Evolutionary conservation across 2,329 filamentous ascomycete species (phyloP).

Genomic region (Emericellopsis atlantica): DNA sequence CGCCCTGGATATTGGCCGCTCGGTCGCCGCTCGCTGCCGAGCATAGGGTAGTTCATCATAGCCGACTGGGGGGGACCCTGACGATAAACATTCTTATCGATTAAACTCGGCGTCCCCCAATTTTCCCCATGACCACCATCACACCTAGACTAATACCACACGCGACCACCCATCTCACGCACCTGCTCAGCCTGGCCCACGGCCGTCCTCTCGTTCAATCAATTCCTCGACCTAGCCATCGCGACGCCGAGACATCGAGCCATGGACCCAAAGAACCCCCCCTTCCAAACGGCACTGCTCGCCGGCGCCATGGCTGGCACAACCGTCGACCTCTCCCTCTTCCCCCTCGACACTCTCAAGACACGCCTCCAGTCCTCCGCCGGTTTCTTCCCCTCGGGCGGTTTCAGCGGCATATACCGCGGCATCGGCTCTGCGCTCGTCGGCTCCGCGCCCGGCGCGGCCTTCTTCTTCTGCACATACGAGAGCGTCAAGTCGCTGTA

Average conservation of each 20-base stretch:
- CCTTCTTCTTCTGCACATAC: conserved; percentile 95
- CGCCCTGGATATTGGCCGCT: too few species aligned
- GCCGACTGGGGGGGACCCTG: too few species aligned
- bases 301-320: conserved; percentile 88
- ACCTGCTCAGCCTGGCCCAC: too few species aligned
- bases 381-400: conserved; percentile 71
- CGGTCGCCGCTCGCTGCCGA: too few species aligned
- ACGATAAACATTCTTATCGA: too few species aligned
- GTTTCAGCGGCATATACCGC: conserved; percentile 84
- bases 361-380: conserved; percentile 80
- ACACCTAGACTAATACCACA: too few species aligned
- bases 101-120: too few species aligned
- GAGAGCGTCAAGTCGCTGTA: conserved; percentile 57
- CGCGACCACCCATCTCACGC: too few species aligned
- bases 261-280: conserved; percentile 15
- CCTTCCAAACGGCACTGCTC: conserved; percentile 50
- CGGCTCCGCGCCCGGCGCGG: conserved; percentile 84
- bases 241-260: background rate
- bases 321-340: conserved; percentile 92
- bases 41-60: too few species aligned
- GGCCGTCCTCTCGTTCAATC: too few species aligned
- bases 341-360: conserved; percentile 96
- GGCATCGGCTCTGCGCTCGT: conserved; percentile 83
- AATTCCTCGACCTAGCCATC: too few species aligned
- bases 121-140: too few species aligned